phyloP scores from a whole-genome alignment of 805 yeast genomes.

The Ogataea nonfermentans region DNA sequence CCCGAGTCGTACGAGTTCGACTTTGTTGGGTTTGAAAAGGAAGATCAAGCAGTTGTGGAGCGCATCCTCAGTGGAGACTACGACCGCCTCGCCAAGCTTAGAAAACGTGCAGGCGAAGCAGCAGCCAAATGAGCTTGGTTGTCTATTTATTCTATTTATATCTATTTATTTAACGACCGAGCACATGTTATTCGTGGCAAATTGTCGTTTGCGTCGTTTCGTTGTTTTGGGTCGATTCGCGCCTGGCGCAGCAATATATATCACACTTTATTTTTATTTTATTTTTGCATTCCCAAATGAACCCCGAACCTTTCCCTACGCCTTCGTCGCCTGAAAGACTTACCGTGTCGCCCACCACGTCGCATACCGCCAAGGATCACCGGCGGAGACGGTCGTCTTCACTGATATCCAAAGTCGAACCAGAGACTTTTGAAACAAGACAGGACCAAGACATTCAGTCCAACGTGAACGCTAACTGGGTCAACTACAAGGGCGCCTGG shows the following conservation, averaged over 20 bases:
- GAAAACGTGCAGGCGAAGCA: slow-evolving; percentile 35
- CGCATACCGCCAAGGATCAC: slow-evolving; percentile 34
- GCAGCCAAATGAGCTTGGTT: not conserved
- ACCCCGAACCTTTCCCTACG: slow-evolving; percentile 33
- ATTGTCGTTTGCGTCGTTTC: no score
- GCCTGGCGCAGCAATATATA: slow-evolving; percentile 8
- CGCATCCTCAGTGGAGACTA: slow-evolving; percentile 82
- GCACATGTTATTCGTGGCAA: no score
- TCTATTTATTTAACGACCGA: not conserved
- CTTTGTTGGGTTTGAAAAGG: slow-evolving; percentile 54
- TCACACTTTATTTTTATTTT: not conserved
- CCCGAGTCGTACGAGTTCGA: slow-evolving; percentile 46
- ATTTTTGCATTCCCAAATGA: slow-evolving; percentile 8
- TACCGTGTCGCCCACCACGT: slow-evolving; percentile 35
- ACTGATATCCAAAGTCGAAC: slow-evolving; percentile 86
- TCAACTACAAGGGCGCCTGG: slow-evolving; percentile 96
- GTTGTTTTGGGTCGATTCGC: not conserved
- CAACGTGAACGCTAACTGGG: slow-evolving; percentile 95
- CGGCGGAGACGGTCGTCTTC: slow-evolving; percentile 77
- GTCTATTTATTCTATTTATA: slow-evolving; percentile 4
- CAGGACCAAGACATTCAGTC: slow-evolving; percentile 88
- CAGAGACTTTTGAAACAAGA: slow-evolving; percentile 87
- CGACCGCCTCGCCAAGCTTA: slow-evolving; percentile 63
- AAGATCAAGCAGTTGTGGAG: slow-evolving; percentile 78
- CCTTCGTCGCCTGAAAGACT: slow-evolving; percentile 35